These are phyloP conservation scores for Sporothrix humicola DNA, from an alignment of 2,329 filamentous ascomycete species.

Conservation along the genomic window DNA sequence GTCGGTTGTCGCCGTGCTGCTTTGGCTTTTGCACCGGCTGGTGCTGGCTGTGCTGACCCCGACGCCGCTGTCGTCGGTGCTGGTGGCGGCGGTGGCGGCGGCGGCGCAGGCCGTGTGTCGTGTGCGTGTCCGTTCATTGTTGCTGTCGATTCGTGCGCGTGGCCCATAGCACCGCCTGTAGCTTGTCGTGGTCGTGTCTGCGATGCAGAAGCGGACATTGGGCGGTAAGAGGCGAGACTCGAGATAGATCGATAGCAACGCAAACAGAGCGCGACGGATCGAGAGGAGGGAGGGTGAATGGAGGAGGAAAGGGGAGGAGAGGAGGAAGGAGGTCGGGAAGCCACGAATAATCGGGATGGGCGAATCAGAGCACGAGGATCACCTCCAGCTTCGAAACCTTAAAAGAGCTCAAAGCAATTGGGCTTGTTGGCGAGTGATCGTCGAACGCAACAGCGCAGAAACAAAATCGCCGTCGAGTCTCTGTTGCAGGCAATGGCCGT, in stretches of 20 bases:
- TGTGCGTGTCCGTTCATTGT: conserved; percentile 46
- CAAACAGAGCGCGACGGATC: too few species aligned
- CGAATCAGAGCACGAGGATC: neutral
- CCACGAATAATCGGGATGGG: neutral
- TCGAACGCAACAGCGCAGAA: neutral
- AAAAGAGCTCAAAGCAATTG: neutral
- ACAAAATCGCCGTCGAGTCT: neutral
- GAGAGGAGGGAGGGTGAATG: neutral
- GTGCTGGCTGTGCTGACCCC: conserved; percentile 45
- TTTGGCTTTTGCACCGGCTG: conserved; percentile 56
- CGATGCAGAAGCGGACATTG: conserved; percentile 49
- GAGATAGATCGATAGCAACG: too few species aligned
- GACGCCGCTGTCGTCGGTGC: conserved; percentile 26
- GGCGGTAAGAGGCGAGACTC: conserved; percentile 22
- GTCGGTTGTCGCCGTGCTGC: conserved; percentile 86
- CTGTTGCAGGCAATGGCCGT: neutral
- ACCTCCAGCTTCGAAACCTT: neutral
- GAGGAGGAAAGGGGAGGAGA: neutral
- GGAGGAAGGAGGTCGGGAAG: neutral
- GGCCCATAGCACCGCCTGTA: conserved; percentile 43
- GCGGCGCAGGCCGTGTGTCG: conserved; percentile 51
- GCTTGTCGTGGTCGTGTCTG: conserved; percentile 44
- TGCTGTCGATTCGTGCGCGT: conserved; percentile 42
- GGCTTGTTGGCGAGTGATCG: neutral
- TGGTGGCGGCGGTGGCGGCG: conserved; percentile 55